phyloP scores from a whole-genome alignment of 768 basidiomycete species.

The Ramaria rubella region DNA sequence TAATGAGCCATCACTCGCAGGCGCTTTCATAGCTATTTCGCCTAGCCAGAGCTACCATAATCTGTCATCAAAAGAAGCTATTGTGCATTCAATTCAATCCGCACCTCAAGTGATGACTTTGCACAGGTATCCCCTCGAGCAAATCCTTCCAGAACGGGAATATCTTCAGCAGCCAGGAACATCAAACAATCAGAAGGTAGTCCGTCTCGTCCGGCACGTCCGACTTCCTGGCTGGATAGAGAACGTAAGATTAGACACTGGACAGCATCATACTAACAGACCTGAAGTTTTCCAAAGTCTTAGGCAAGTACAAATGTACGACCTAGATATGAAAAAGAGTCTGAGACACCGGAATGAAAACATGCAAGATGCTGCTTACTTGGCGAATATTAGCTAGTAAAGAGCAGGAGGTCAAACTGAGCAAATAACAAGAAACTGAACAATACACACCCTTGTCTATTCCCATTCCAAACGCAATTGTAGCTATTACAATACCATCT shows the following conservation, averaged over 20 bases:
- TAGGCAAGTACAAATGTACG: conserved; percentile 37
- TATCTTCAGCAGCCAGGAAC: conserved; percentile 38
- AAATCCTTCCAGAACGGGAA: conserved; percentile 43
- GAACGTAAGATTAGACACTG: neutral
- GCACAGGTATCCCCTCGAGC: conserved; percentile 42
- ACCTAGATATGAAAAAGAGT: conserved; percentile 26
- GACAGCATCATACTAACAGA: neutral
- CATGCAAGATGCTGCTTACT: conserved; percentile 17
- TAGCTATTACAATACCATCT: conserved; percentile 35
- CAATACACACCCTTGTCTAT: conserved; percentile 31
- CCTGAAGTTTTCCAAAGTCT: conserved; percentile 37
- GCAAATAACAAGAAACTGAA: neutral
- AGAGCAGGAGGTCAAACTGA: neutral
- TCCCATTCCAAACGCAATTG: conserved; percentile 44
- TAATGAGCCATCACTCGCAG: conserved; percentile 31
- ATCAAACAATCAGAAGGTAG: conserved; percentile 38
- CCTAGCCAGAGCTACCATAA: conserved; percentile 36
- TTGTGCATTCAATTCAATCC: neutral
- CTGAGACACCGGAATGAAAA: conserved; percentile 7
- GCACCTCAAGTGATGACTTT: conserved; percentile 17
- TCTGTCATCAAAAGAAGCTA: neutral
- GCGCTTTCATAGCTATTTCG: conserved; percentile 30
- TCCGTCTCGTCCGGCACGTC: conserved; percentile 38
- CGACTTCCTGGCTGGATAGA: conserved; percentile 37
- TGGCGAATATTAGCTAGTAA: conserved; percentile 33